Conservation (phyloP, 441 rosid species). For the Pelargonium myrrhifolium region DNA sequence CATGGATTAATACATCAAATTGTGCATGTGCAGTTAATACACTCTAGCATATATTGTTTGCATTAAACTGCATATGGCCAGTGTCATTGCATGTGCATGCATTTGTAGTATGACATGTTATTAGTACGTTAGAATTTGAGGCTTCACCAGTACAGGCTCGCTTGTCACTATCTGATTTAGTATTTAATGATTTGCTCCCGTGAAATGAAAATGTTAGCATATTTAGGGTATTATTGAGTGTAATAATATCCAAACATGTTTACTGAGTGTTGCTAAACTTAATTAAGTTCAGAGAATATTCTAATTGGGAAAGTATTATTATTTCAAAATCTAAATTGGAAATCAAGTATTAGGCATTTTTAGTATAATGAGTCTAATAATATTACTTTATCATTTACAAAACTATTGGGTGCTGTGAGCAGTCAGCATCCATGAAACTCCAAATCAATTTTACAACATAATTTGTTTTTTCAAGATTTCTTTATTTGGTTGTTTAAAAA, state of each 20-base stretch:
- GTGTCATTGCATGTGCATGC: neutral
- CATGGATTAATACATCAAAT: neutral
- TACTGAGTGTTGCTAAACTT: neutral
- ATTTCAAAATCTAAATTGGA: neutral
- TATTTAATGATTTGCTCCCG: neutral
- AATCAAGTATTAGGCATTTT: neutral
- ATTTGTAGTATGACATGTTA: neutral
- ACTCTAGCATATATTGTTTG: neutral
- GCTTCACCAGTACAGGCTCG: neutral
- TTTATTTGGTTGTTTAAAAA: constrained; percentile 7
- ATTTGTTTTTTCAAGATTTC: neutral
- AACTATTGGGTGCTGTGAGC: neutral
- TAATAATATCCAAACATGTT: too few species aligned
- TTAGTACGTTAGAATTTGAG: neutral
- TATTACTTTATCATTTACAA: neutral
- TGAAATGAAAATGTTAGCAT: neutral
- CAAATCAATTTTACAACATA: neutral
- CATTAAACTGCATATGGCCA: neutral
- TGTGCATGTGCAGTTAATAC: neutral
- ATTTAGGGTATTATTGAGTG: neutral
- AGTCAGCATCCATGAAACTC: neutral
- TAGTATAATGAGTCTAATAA: neutral
- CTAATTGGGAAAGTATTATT: neutral
- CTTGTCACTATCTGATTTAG: neutral
- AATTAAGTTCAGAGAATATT: neutral